A percentile compares a stretch with the other conserved stretches of the same genome.
phyloP scores from a whole-genome alignment of 2,329 filamentous ascomycete species.

The Colletotrichum graminicola region DNA sequence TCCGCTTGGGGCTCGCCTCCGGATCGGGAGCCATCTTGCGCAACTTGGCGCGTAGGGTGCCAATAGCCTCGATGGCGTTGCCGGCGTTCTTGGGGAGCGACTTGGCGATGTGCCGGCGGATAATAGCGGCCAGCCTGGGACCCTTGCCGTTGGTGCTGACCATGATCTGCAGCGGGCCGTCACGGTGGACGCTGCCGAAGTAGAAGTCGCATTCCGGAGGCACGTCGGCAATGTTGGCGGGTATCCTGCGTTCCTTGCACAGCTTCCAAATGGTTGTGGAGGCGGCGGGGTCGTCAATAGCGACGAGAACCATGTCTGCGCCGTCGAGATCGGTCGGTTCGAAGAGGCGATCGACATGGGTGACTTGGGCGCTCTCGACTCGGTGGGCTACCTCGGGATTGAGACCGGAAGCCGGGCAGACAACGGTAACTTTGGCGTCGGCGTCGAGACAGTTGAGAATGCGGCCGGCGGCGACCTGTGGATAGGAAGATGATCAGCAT shows the following conservation, averaged over 20 bases:
- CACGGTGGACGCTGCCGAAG: constrained; percentile 94
- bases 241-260: constrained; percentile 85
- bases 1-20: constrained; percentile 85
- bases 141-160: constrained; percentile 98
- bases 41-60: constrained; percentile 82
- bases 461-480: constrained; percentile 91
- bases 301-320: constrained; percentile 89
- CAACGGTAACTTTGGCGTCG: constrained; percentile 88
- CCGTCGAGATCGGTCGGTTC: constrained; percentile 86
- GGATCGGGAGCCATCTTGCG: constrained; percentile 78
- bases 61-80: constrained; percentile 86
- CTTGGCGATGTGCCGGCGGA: constrained; percentile 84
- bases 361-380: constrained; percentile 79
- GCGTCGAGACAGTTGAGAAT: constrained; percentile 96
- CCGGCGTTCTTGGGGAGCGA: constrained; percentile 84
- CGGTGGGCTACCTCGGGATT: constrained; percentile 91
- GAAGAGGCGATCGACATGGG: constrained; percentile 86
- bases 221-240: constrained; percentile 97
- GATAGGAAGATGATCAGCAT: too few relatives aligned
- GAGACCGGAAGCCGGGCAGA: constrained; percentile 83
- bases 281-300: constrained; percentile 93
- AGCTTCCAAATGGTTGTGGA: constrained; percentile 93
- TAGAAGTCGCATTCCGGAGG: constrained; percentile 98
- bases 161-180: constrained; percentile 97
- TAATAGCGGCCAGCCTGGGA: constrained; percentile 87